Base-by-base conservation (phyloP, 2,329 filamentous ascomycete genomes). In the Trichoderma koningii region DNA sequence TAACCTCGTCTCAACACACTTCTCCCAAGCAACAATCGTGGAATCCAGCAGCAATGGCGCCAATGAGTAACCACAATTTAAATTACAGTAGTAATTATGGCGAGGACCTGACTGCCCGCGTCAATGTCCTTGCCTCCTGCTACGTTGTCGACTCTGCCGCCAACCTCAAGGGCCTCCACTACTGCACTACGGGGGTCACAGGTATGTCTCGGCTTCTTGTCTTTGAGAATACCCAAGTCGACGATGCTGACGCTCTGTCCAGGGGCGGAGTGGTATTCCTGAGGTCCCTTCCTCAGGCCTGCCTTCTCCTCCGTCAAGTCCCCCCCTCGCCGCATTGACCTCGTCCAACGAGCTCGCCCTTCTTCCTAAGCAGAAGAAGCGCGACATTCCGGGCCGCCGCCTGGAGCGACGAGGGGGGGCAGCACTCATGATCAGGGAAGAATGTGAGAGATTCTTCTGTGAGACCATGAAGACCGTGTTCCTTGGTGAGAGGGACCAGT, bases 361-460 rank as follows among this genome's bases (percentile, higher is more conserved):
- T 76, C 80, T 85, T 70, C 83, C 84, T 71, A 88, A 87, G 78
- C 78, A 77, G 74, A 78, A 76, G 74, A 80, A 76, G 74, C 76
- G 76, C 73, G 77, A 78, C 69, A 76, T 75, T 71, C 76, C 76
- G 72, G 76, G 75, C 73, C 72, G 72, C 70, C 75, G 75, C 74
- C 76, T 77, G 76, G 79, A 80, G 77, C 83, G 85, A 76, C 85
- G 85, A 89, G 90, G 90, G 91, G 93, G 93, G 92, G 93, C 93
- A 89, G 88, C 92, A 90, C 88, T 91, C 82, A 89, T 89, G 83
- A 96, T 97, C 86, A 93, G 90, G 91, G 93, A 90, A 93, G 93
- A 97, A 92, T 96, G 93, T 97, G 93, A 97, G 93, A 97, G 93
- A 86, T 94, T 97, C 89, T 96, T 97, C 87, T 97, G 93, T 83